phyloP scores from a whole-genome alignment of 495 filamentous ascomycete genomes.

The Margaritispora aquatica region DNA sequence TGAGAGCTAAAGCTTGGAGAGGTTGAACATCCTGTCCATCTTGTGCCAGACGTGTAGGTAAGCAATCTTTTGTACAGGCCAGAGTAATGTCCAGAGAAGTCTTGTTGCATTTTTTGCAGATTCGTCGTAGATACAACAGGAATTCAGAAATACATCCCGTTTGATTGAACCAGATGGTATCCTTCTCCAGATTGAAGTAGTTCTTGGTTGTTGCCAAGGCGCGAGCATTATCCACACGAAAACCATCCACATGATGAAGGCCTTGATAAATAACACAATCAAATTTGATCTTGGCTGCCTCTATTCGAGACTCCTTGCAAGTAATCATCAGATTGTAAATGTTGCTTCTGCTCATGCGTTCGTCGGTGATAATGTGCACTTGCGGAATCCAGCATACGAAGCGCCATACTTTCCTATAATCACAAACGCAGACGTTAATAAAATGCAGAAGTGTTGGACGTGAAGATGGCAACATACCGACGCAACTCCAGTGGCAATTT shows the following conservation, averaged over 20 bases:
- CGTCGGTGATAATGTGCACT: neutral
- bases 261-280: too few relatives aligned
- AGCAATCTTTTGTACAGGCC: too few relatives aligned
- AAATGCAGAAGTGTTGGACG: neutral
- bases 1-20: neutral
- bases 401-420: neutral
- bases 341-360: neutral
- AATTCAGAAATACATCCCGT: too few relatives aligned
- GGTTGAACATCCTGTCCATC: neutral
- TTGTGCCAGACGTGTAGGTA: too few relatives aligned
- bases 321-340: neutral
- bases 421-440: neutral
- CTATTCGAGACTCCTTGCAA: neutral
- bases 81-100: too few relatives aligned
- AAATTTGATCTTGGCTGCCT: neutral
- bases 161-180: too few relatives aligned
- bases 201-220: too few relatives aligned
- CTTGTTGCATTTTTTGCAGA: too few relatives aligned
- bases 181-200: too few relatives aligned
- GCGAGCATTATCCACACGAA: too few relatives aligned
- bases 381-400: neutral
- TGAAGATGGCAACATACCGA: neutral
- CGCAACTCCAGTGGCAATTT: neutral
- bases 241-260: too few relatives aligned
- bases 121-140: too few relatives aligned